Evolutionary conservation across 108 stramenopile genomes (phyloP).

Genomic region (Chaetoceros muelleri): DNA sequence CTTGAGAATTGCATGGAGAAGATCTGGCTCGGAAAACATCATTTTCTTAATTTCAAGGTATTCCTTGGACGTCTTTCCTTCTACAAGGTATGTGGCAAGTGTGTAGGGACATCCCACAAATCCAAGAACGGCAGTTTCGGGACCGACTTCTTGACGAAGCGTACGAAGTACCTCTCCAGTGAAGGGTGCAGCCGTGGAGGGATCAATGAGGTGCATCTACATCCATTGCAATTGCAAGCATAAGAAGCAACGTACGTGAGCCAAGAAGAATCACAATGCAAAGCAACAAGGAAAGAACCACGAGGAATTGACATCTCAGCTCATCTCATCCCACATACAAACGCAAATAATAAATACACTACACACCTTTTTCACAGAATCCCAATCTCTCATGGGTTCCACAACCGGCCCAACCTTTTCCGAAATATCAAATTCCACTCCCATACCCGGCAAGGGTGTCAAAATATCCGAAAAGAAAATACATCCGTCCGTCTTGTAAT

Average conservation of each 20-base stretch:
- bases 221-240: neutral
- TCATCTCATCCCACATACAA: neutral
- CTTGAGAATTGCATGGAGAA: constrained; percentile 81
- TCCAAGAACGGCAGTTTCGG: constrained; percentile 93
- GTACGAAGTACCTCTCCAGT: constrained; percentile 83
- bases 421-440: constrained; percentile 93
- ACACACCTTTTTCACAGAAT: constrained; percentile 41
- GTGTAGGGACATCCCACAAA: constrained; percentile 99
- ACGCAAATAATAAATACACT: neutral
- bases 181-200: constrained; percentile 73
- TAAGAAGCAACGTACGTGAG: neutral
- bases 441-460: constrained; percentile 95
- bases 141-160: constrained; percentile 72
- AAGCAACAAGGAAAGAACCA: constrained; percentile 5
- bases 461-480: constrained; percentile 98
- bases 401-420: constrained; percentile 79
- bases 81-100: constrained; percentile 93
- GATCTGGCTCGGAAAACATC: constrained; percentile 79
- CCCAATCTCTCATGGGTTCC: constrained; percentile 64
- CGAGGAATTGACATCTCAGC: neutral
- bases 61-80: constrained; percentile 92
- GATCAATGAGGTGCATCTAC: constrained; percentile 80
- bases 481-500: constrained; percentile 94
- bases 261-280: neutral
- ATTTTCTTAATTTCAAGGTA: constrained; percentile 92